Evolutionary conservation across 2,329 filamentous ascomycete genomes (phyloP), one percentile per base, ranked within the genome.

Genomic region (Beauveria australis): DNA sequence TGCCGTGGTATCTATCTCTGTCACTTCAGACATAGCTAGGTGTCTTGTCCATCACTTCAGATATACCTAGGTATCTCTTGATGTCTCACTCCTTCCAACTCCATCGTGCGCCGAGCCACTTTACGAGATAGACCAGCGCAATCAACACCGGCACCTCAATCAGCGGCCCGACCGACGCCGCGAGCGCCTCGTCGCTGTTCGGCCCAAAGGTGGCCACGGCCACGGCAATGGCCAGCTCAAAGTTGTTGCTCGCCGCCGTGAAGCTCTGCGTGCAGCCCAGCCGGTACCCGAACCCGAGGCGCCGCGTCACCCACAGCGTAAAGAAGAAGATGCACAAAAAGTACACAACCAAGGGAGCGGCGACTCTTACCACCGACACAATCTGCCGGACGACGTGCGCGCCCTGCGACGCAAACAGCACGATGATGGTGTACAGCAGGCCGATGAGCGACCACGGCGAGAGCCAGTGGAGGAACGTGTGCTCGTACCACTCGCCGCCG

Each of bases 181-280:
- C 89, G 44, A 92, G 74, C 0, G 89, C 89, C 72, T 92, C 85
- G 58, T 89, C 83, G 68, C 87, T 90, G 52, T 86, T 75, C 0
- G 85, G 79, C 0, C 89, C 89, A 73, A 87, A 92, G 0, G 86
- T 85, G 0, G 89, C 87, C 3, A 92, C 84, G 0, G 87, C 88
- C 0, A 93, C 89, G 0, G 89, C 89, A 72, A 93, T 63, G 0
- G 89, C 89, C 30, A 93, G 75, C 75, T 93, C 89, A 68, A 93
- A 92, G 69, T 92, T 92, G 68, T 93, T 93, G 71, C 89, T 92
- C 2, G 88, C 87, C 1, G 88, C 89, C 0, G 88, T 92, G 68
- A 92, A 91, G 70, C 87, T 89, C 73, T 92, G 89, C 3, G 89
- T 91, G 16, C 80, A 78, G 6, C 81, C 79, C 5, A 89, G 69